These are phyloP conservation scores for Daldinia sp. DNA, from an alignment of 2,329 filamentous ascomycete species.

Conservation along the genomic window DNA sequence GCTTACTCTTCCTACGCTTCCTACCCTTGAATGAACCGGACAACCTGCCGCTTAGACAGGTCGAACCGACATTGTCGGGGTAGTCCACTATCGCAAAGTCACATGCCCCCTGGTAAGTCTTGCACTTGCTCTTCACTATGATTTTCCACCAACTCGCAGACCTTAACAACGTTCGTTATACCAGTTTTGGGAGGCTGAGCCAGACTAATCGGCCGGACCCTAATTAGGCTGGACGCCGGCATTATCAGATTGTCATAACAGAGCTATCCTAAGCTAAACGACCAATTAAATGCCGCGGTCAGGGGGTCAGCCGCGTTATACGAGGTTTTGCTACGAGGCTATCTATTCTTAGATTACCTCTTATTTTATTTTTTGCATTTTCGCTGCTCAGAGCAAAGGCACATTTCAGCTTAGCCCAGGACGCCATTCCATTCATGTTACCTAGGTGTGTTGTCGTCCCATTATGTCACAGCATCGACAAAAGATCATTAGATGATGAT, in stretches of 20 bases:
- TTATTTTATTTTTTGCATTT: constrained; percentile 10
- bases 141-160: not conserved
- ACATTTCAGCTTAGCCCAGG: constrained; percentile 14
- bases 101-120: not conserved
- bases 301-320: constrained; percentile 37
- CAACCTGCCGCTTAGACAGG: not conserved
- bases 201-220: constrained; percentile 10
- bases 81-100: not conserved
- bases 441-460: constrained; percentile 19
- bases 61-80: not conserved
- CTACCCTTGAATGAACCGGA: not conserved
- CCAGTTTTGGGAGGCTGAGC: constrained; percentile 3
- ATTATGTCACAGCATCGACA: constrained; percentile 16
- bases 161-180: not conserved
- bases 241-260: constrained; percentile 21
- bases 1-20: constrained; percentile 35
- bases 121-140: not conserved
- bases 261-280: constrained; percentile 19
- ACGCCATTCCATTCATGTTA: constrained; percentile 4
- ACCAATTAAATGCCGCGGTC: constrained; percentile 23
- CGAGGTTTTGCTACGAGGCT: constrained; percentile 41
- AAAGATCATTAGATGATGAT: constrained; percentile 14
- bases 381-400: constrained; percentile 7
- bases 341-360: constrained; percentile 37
- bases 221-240: constrained; percentile 26